These are phyloP conservation scores for Podila verticillata DNA, from an alignment of 192 early-diverging fungal species.

Conservation along the genomic window DNA sequence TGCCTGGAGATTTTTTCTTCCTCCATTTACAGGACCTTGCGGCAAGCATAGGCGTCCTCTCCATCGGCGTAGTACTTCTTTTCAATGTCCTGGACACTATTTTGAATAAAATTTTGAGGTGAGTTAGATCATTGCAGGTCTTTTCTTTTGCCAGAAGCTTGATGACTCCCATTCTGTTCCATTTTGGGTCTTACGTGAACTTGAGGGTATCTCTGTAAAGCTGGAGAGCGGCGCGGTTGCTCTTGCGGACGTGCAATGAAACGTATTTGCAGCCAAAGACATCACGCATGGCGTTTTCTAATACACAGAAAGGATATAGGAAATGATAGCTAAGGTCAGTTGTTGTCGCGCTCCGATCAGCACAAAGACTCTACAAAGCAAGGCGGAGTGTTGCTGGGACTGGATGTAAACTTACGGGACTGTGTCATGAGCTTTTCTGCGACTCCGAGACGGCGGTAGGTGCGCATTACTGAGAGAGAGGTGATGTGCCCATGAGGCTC, in stretches of 20 bases:
- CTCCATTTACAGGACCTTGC: slow-evolving; percentile 40
- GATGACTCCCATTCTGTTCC: background rate
- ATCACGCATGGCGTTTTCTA: slow-evolving; percentile 83
- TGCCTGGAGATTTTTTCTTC: background rate
- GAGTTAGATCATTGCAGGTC: too few relatives aligned
- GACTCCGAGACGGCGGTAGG: slow-evolving; percentile 94
- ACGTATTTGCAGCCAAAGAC: slow-evolving; percentile 88
- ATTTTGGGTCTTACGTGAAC: slow-evolving; percentile 67
- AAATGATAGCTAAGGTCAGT: background rate
- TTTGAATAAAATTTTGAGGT: too few relatives aligned
- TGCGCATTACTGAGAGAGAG: slow-evolving; percentile 95
- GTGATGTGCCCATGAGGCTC: slow-evolving; percentile 96
- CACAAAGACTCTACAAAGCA: background rate
- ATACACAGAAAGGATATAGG: background rate
- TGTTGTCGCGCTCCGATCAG: background rate
- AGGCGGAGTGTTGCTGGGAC: background rate
- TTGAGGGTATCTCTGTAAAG: slow-evolving; percentile 94
- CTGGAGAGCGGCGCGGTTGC: slow-evolving; percentile 91
- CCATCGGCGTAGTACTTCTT: slow-evolving; percentile 99
- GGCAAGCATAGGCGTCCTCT: slow-evolving; percentile 90
- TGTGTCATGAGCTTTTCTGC: slow-evolving; percentile 98
- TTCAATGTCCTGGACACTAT: slow-evolving; percentile 87
- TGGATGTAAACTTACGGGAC: slow-evolving; percentile 66
- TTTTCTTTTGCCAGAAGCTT: background rate
- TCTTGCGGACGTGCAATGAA: slow-evolving; percentile 94